These are phyloP conservation scores for Dactylellina leptospora DNA, from an alignment of 2,329 filamentous ascomycete species.

Conservation along the genomic window DNA sequence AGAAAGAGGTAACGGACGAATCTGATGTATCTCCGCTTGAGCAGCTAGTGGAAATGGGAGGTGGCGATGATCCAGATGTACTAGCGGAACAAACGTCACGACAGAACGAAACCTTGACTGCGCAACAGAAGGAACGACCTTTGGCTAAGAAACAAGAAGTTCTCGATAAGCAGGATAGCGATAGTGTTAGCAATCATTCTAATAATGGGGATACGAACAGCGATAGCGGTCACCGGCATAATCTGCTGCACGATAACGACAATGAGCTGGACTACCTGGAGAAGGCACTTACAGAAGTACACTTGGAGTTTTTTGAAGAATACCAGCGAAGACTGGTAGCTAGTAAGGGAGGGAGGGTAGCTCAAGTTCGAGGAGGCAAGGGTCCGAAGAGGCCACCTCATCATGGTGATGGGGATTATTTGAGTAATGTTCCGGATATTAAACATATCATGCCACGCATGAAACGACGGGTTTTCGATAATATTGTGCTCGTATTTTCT, in stretches of 20 bases:
- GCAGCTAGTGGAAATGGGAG: slow-evolving; percentile 78
- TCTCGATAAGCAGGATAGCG: slow-evolving; percentile 79
- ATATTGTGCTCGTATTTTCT: slow-evolving; percentile 83
- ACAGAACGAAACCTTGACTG: slow-evolving; percentile 85
- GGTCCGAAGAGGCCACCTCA: slow-evolving; percentile 58
- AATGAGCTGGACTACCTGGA: slow-evolving; percentile 80
- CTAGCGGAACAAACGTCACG: slow-evolving; percentile 81
- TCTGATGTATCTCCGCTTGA: slow-evolving; percentile 68
- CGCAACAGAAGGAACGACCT: slow-evolving; percentile 87
- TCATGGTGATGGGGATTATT: slow-evolving; percentile 62
- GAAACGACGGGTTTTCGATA: slow-evolving; percentile 78
- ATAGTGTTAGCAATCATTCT: slow-evolving; percentile 53
- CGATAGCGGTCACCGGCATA: slow-evolving; percentile 69
- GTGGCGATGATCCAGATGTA: slow-evolving; percentile 72
- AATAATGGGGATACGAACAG: slow-evolving; percentile 62
- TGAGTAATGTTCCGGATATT: slow-evolving; percentile 79
- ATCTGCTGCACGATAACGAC: slow-evolving; percentile 87
- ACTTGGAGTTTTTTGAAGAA: slow-evolving; percentile 81
- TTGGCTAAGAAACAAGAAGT: slow-evolving; percentile 91
- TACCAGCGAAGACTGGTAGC: slow-evolving; percentile 71
- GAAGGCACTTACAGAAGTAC: slow-evolving; percentile 76
- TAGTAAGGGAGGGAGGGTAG: slow-evolving; percentile 62
- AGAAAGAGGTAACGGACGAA: slow-evolving; percentile 57
- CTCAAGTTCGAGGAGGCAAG: slow-evolving; percentile 63
- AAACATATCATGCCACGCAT: slow-evolving; percentile 83